Evolutionary conservation across 371 early-diverging fungal species (phyloP), one percentile per base, ranked within the genome.

Genomic region (Lichtheimia ornata): DNA sequence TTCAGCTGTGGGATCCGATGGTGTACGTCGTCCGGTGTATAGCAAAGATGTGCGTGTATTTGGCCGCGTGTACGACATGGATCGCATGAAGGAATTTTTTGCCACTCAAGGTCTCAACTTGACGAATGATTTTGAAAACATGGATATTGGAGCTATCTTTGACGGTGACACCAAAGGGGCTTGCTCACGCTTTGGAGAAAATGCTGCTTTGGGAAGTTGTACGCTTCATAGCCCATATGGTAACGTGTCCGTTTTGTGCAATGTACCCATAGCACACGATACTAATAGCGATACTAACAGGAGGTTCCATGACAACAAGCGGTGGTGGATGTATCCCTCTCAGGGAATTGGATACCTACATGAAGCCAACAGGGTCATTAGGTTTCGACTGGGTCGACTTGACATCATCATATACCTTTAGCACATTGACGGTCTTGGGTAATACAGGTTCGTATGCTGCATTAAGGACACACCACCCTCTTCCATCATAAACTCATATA

Each of bases 91-190:
- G 47, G 22, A 2, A 12, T 82, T 73, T 53, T 72, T 85, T 59
- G 54, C 59, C 0, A 47, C 56, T 20, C 70, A 76, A 49, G 71
- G 63, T 2, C 28, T 81, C 45, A 74, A 70, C 44, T 50, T 85
- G 58, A 71, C 79, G 7, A 68, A 54, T 9, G 83, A 81, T 50
- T 82, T 72, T 47, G 72, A 68, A n/a, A 79, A 70, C 45, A 68
- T 70, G 15, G 85, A 85, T 44, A 65, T 85, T 56, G 68, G 80
- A 9, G 43, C 69, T 3, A 75, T 85, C n/a, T 85, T 85, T 66
- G 70, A 72, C 52, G 82, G 81, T 30, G 76, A 70, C 63, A 65
- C 68, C 0, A 50, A 20, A 6, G 63, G 56, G n/a, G 71, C 73
- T n/a, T 85, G 82, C 53, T 11, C 42, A 2, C n/a, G 22, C 1